phyloP scores from a whole-genome alignment of 495 filamentous ascomycete species.

The Penicillium dipodomyicola region DNA sequence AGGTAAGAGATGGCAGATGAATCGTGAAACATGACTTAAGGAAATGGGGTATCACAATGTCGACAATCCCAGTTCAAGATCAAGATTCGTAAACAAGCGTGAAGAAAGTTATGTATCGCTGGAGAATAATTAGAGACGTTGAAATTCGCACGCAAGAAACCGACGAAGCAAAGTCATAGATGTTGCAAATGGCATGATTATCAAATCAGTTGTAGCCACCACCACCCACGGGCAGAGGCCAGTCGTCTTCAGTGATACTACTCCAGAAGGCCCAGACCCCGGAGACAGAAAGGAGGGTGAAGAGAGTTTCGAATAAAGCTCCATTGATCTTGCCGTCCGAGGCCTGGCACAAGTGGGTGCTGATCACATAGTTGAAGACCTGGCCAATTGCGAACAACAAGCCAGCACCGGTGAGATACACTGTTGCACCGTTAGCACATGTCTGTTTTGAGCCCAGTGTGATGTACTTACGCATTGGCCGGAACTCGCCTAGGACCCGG shows the following conservation, averaged over 20 bases:
- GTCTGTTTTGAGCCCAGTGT: background rate
- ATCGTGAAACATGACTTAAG: constrained; percentile 33
- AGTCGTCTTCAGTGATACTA: constrained; percentile 98
- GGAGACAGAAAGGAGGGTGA: constrained; percentile 79
- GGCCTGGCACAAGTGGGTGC: constrained; percentile 81
- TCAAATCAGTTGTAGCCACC: constrained; percentile 46
- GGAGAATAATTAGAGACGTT: constrained; percentile 15
- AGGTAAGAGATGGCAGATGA: constrained; percentile 18
- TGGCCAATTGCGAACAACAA: constrained; percentile 88
- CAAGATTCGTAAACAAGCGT: constrained; percentile 18
- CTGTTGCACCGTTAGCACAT: constrained; percentile 40
- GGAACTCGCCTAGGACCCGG: constrained; percentile 75
- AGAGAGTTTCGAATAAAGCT: constrained; percentile 87
- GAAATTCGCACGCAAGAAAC: constrained; percentile 15
- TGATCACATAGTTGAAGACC: constrained; percentile 93
- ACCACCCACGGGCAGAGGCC: constrained; percentile 67
- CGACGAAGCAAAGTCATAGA: constrained; percentile 8
- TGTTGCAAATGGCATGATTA: constrained; percentile 3
- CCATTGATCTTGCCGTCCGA: constrained; percentile 86
- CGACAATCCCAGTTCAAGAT: constrained; percentile 23
- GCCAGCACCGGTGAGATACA: constrained; percentile 71
- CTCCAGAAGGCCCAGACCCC: constrained; percentile 95
- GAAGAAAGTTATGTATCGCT: constrained; percentile 22
- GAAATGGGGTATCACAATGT: constrained; percentile 34
- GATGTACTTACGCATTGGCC: constrained; percentile 71